These are phyloP conservation scores for Xylariaceae sp. DNA, from an alignment of 2,329 filamentous ascomycete genomes.

Conservation along the genomic window DNA sequence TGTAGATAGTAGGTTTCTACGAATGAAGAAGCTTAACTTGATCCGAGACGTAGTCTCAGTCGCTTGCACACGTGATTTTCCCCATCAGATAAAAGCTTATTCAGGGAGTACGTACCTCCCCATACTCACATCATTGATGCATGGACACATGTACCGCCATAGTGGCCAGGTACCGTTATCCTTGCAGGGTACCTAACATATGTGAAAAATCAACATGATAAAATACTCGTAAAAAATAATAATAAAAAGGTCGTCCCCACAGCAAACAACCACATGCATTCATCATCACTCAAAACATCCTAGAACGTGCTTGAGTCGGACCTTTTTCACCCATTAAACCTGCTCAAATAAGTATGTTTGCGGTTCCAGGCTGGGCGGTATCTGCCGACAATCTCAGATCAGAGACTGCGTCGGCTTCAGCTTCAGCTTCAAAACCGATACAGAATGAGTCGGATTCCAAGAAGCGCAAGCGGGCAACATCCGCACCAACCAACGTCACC, in stretches of 20 bases:
- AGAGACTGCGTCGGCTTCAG: constrained; percentile 53
- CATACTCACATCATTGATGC: not conserved
- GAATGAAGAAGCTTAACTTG: no score
- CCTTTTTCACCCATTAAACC: not conserved
- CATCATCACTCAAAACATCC: not conserved
- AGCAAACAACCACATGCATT: not conserved
- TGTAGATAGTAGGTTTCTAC: no score
- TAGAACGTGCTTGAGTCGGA: not conserved
- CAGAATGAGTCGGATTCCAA: constrained; percentile 40
- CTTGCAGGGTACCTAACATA: no score
- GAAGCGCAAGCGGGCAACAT: constrained; percentile 60
- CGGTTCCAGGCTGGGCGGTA: constrained; percentile 90
- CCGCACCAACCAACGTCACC: constrained; percentile 55
- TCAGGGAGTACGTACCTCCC: not conserved
- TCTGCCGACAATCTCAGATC: constrained; percentile 71
- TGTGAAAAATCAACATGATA: not conserved
- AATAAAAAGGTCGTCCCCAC: constrained; percentile 29
- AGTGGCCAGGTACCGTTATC: not conserved
- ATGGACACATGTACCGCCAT: not conserved
- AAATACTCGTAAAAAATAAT: constrained; percentile 2
- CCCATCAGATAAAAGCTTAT: no score
- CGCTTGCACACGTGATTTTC: no score
- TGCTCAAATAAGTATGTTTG: constrained; percentile 68
- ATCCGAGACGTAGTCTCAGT: no score
- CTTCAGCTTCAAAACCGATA: constrained; percentile 37